Percentiles rank a stretch among this genome's conserved stretches.
phyloP scores from a whole-genome alignment of 805 yeast genomes.

The Barnettozyma pratensis region DNA sequence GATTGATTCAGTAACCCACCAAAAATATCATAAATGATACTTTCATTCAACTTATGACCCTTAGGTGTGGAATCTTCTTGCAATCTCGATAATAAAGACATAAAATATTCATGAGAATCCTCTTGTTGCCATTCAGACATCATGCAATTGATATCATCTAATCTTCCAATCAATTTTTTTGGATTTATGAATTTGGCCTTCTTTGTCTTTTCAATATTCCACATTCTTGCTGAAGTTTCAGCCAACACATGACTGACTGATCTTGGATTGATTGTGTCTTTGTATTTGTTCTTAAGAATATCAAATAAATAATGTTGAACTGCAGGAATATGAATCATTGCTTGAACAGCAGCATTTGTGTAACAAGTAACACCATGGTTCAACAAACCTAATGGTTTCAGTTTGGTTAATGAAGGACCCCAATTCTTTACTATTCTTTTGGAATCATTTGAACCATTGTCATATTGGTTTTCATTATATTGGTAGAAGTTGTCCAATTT shows the following conservation, averaged over 20 bases:
- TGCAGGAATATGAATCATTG: constrained; percentile 87
- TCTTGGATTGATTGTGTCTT: constrained; percentile 38
- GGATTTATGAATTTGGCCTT: constrained; percentile 60
- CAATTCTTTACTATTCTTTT: constrained; percentile 66
- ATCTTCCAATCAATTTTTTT: constrained; percentile 58
- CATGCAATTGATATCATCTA: constrained; percentile 88
- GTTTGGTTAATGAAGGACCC: constrained; percentile 42
- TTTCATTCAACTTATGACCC: constrained; percentile 76
- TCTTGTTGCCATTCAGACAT: constrained; percentile 98
- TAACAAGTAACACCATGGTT: constrained; percentile 97
- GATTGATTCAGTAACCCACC: constrained; percentile 86
- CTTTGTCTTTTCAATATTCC: constrained; percentile 42
- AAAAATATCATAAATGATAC: constrained; percentile 86
- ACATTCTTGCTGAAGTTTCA: constrained; percentile 63
- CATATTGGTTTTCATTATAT: constrained; percentile 51
- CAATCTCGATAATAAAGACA: constrained; percentile 81
- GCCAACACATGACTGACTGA: constrained; percentile 67
- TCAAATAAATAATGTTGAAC: constrained; percentile 76
- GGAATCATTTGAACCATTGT: constrained; percentile 60
- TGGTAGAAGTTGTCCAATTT: constrained; percentile 53
- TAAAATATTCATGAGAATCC: constrained; percentile 94
- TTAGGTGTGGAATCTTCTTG: constrained; percentile 93
- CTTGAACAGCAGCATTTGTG: constrained; percentile 92
- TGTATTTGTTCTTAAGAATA: constrained; percentile 49
- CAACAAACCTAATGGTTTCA: constrained; percentile 63